phyloP scores from a whole-genome alignment of 192 early-diverging fungal species.

The Fimicolochytrium jonesii region DNA sequence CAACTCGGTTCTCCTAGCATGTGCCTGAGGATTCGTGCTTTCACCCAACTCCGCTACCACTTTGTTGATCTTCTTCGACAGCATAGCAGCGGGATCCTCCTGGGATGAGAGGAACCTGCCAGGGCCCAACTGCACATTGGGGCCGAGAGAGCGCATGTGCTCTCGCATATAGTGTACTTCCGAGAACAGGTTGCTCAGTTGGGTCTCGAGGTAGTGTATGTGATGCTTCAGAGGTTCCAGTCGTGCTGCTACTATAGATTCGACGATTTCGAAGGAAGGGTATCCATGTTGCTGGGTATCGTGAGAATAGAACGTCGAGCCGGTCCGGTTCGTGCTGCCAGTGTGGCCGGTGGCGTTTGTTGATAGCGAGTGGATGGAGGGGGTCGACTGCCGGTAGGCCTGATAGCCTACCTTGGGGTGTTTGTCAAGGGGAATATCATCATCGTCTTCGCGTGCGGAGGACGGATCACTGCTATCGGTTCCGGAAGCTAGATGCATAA shows the following conservation, averaged over 20 bases:
- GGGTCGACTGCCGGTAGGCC: background rate
- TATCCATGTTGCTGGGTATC: background rate
- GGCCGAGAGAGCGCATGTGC: background rate
- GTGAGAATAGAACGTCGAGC: background rate
- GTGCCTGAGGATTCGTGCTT: constrained; percentile 5
- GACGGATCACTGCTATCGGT: no score
- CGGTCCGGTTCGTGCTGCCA: background rate
- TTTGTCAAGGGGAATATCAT: background rate
- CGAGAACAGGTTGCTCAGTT: background rate
- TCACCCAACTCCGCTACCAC: background rate
- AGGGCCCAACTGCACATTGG: constrained; percentile 3
- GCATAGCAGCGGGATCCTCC: constrained; percentile 8
- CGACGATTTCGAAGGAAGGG: background rate
- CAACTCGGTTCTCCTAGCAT: background rate
- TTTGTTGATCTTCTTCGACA: background rate
- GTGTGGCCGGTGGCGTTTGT: background rate
- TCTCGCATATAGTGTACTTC: background rate
- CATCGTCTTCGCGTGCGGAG: constrained; percentile 1
- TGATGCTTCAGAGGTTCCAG: background rate
- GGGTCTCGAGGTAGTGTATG: constrained; percentile 5
- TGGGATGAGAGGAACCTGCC: background rate
- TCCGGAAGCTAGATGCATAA: no score
- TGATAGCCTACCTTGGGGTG: background rate
- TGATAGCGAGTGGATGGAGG: background rate
- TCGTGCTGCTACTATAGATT: background rate